Conservation (phyloP, 495 filamentous ascomycete genomes). For the Lasiosphaeria hispida region DNA sequence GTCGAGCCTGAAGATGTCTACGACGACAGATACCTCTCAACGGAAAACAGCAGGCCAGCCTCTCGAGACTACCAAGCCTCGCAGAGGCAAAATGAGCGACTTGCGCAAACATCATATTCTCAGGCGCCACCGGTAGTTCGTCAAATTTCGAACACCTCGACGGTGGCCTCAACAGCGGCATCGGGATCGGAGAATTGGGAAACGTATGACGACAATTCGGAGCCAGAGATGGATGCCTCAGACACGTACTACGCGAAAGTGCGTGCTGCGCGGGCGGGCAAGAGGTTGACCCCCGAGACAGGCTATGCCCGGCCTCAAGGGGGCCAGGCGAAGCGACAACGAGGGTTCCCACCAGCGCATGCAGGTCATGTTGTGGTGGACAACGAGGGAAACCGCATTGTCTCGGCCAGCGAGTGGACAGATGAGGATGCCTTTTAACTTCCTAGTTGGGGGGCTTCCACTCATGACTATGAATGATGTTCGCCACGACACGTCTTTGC, state of each 20-base stretch:
- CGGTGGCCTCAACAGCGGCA: conserved; percentile 60
- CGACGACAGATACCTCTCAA: conserved; percentile 54
- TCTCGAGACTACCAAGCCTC: conserved; percentile 35
- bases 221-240: conserved; percentile 68
- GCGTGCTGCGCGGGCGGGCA: conserved; percentile 51
- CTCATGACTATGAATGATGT: conserved; percentile 17
- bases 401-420: conserved; percentile 56
- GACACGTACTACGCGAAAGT: conserved; percentile 77
- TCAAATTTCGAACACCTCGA: conserved; percentile 68
- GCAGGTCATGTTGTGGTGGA: conserved; percentile 39
- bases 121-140: conserved; percentile 40
- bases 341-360: conserved; percentile 40
- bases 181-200: conserved; percentile 95
- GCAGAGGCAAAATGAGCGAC: conserved; percentile 38
- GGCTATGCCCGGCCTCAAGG: conserved; percentile 30
- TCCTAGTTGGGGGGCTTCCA: conserved; percentile 7
- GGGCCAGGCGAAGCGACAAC: conserved; percentile 35
- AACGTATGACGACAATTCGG: conserved; percentile 78
- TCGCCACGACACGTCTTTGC: conserved; percentile 15
- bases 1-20: conserved; percentile 83
- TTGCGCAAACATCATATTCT: conserved; percentile 31
- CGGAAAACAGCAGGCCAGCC: conserved; percentile 28
- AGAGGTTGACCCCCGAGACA: conserved; percentile 49
- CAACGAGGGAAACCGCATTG: conserved; percentile 48
- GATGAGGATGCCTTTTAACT: conserved; percentile 52